Base-by-base conservation (phyloP, 2,329 filamentous ascomycete species). In the Helotiales sp. region DNA sequence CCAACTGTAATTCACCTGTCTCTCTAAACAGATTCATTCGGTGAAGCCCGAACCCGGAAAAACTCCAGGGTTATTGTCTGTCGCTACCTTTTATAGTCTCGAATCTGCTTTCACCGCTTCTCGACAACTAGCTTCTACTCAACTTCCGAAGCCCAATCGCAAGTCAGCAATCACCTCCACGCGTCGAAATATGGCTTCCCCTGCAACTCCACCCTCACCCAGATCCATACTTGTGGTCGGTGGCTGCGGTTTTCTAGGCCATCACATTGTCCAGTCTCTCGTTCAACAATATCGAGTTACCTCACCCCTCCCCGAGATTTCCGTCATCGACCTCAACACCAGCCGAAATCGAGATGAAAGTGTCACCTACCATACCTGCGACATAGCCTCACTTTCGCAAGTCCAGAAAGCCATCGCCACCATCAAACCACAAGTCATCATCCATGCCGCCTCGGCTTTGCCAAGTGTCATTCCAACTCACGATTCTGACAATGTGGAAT, bases 241-340 rank as follows among this genome's bases (percentile, higher is more conserved):
- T 2, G 61, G 65, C n/a, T 67, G 61, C 22, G 57, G 65, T 17
- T 68, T 68, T 26, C 65, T 68, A 0, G 65, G 61, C 17, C 43
- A 20, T 2, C 65, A 67, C 22, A 61, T 68, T 13, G 61, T 68
- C 40, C 24, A 57, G 4, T 54, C 65, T 28, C 30, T 68, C 7
- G 37, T 52, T 15, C n/a, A 52, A 7, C 11, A 52, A 30, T 2
- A 17, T 13, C n/a, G 20, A 10, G 8, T 2, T 6, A 43, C 43
- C 40, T 26, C 30, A 10, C 32, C 55, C 17, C 28, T 6, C 11
- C 62, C 49, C 24, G 57, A 47, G 1, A 45, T 64, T 17, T 62
- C 47, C 6, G 65, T 68, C 17, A 37, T 59, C 3, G 63, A 52
- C 43, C 55, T 57, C 34, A 30, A 57, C 17, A 45, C 61, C 13